Base-by-base conservation (phyloP, 495 filamentous ascomycete genomes). In the Haplographium delicatum region DNA sequence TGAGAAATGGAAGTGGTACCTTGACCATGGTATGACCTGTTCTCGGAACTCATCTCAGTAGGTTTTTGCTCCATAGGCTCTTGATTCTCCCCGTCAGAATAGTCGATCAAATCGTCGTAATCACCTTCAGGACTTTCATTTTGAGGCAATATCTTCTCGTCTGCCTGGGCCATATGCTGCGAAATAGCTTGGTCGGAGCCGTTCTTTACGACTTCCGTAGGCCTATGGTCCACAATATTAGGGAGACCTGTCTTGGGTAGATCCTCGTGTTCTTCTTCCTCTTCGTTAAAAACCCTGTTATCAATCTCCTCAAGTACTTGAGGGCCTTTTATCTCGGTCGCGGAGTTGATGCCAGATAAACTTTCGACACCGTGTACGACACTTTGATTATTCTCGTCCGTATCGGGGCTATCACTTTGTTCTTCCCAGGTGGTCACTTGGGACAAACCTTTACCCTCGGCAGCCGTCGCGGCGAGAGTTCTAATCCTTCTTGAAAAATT, bases 401-500 rank as follows among this genome's bases (percentile, higher is more conserved):
- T 53, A 8, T 54, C 57, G 8, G 48, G 1, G 26, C 58, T 59
- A 18, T 66, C 59, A 48, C 61, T 58, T n/a, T 50, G 40, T 39
- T 66, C 65, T 25, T 62, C 53, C 40, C 40, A 56, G 22, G 23
- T 3, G 20, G 51, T 39, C 6, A 84, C 58, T 39, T 81, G 66
- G 4, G 80, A 80, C 27, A 84, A 58, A 10, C 79, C 79, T 61
- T 80, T 79, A 18, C 83, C 83, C 56, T 78, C 71, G 20, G 67
- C 68, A 27, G 71, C 78, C 56, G 73, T 77, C 48, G 65, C 54
- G 20, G 52, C 44, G 11, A 78, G 57, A 16, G 64, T 50, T 9
- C 52, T 30, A 11, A 81, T 59, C 42, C 81, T 71, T 51, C 65
- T 65, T 6, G 75, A 65, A 33, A 83, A 69, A 39, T 73, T 72